Conservation (phyloP, 2,329 filamentous ascomycete genomes). For the Microdochium bolleyi region DNA sequence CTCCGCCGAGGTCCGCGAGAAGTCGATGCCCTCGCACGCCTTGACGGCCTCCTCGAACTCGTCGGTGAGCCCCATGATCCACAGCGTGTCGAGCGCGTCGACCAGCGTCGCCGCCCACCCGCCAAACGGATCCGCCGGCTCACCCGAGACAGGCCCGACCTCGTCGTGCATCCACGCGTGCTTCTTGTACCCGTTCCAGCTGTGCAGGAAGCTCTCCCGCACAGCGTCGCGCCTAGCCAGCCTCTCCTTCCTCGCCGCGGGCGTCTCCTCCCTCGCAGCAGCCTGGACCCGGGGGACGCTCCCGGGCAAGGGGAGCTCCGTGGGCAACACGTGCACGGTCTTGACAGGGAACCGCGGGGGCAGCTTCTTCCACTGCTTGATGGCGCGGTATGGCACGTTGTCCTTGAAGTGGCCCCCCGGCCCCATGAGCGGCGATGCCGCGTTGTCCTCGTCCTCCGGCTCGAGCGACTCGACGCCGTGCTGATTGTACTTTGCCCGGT, state of each 20-base stretch:
- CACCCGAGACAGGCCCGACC: conserved; percentile 46
- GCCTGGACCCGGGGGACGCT: conserved; percentile 52
- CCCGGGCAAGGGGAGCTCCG: conserved; percentile 24
- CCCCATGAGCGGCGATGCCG: background rate
- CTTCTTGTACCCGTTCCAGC: conserved; percentile 53
- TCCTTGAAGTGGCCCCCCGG: background rate
- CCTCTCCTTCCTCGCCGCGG: conserved; percentile 22
- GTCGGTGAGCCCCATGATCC: conserved; percentile 60
- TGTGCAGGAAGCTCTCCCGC: conserved; percentile 41
- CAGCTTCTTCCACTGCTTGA: conserved; percentile 20
- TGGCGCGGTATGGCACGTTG: background rate
- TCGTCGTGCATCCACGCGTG: conserved; percentile 60
- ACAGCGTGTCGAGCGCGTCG: conserved; percentile 62
- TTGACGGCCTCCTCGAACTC: conserved; percentile 59
- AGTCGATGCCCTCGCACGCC: conserved; percentile 52
- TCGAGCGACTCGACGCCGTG: background rate
- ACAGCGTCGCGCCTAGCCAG: conserved; percentile 33
- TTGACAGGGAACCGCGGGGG: conserved; percentile 25
- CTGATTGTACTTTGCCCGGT: background rate
- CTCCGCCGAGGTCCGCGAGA: conserved; percentile 38
- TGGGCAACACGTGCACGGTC: conserved; percentile 24
- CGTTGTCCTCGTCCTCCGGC: background rate
- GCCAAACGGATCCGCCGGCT: conserved; percentile 48
- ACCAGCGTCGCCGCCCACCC: conserved; percentile 62
- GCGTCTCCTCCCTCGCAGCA: conserved; percentile 27